These are phyloP conservation scores for Geum urbanum DNA, from an alignment of 306 rosid genomes.

Conservation along the genomic window DNA sequence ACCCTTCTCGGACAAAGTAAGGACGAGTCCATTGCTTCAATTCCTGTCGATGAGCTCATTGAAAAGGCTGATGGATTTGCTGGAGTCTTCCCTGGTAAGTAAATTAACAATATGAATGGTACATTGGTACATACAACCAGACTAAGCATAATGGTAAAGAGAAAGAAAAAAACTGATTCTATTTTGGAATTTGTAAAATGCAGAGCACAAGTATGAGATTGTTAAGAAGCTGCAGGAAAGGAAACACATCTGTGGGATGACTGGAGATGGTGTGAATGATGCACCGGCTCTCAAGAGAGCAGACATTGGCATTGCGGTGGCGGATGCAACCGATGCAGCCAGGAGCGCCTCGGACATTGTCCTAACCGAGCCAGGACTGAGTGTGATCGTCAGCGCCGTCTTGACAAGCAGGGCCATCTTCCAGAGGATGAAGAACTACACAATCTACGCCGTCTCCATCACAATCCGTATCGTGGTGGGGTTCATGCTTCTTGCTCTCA, in stretches of 20 bases:
- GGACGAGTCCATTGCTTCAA: slow-evolving; percentile 56
- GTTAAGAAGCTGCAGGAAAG: slow-evolving; percentile 74
- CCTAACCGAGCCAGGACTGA: slow-evolving; percentile 81
- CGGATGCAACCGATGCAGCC: slow-evolving; percentile 91
- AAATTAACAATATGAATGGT: neutral
- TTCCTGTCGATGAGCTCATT: slow-evolving; percentile 80
- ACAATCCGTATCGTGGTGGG: slow-evolving; percentile 91
- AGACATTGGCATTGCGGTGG: slow-evolving; percentile 94
- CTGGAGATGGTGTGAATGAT: slow-evolving; percentile 94
- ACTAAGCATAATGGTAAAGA: neutral
- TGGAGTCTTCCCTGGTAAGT: slow-evolving; percentile 89
- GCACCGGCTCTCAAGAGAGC: slow-evolving; percentile 92
- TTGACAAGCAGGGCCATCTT: slow-evolving; percentile 90
- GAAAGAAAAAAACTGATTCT: neutral
- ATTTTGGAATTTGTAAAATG: neutral
- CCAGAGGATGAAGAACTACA: slow-evolving; percentile 96
- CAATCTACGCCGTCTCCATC: slow-evolving; percentile 91
- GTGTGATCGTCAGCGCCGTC: slow-evolving; percentile 85
- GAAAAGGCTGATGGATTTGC: slow-evolving; percentile 98
- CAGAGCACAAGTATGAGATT: slow-evolving; percentile 92
- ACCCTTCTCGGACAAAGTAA: slow-evolving; percentile 69
- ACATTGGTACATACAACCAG: too few species aligned
- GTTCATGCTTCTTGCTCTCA: slow-evolving; percentile 73
- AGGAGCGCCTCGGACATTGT: slow-evolving; percentile 94
- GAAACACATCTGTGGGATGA: slow-evolving; percentile 83